phyloP scores from a whole-genome alignment of 495 filamentous ascomycete species.

The Neurospora sp. region DNA sequence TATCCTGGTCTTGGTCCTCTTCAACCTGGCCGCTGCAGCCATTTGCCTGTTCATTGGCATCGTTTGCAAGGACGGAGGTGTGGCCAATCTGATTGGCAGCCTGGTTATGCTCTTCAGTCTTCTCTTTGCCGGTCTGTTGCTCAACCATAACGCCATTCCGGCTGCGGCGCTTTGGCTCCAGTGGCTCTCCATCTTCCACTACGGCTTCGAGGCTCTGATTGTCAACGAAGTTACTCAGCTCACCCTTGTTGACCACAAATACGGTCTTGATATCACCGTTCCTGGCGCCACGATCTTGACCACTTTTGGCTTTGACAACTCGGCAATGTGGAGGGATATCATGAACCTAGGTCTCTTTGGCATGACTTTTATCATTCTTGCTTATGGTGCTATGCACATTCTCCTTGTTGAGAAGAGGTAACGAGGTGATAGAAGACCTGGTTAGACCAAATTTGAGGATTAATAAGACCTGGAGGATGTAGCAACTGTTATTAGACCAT shows the following conservation, averaged over 20 bases:
- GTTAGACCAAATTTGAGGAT: not conserved
- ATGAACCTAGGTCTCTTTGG: constrained; percentile 74
- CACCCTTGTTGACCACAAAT: constrained; percentile 83
- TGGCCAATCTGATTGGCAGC: constrained; percentile 90
- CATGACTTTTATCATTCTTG: constrained; percentile 73
- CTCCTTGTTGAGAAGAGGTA: constrained; percentile 85
- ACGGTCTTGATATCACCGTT: constrained; percentile 90
- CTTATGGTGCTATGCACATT: constrained; percentile 88
- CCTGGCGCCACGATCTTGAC: constrained; percentile 90
- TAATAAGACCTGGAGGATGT: not conserved
- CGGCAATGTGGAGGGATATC: constrained; percentile 77
- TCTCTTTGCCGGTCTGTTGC: constrained; percentile 81
- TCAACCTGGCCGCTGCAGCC: constrained; percentile 86
- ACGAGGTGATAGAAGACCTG: not conserved
- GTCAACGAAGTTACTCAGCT: constrained; percentile 96
- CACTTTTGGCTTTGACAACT: constrained; percentile 81
- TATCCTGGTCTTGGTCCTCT: constrained; percentile 82
- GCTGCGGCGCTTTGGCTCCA: constrained; percentile 78
- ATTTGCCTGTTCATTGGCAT: constrained; percentile 97
- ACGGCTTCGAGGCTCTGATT: constrained; percentile 90
- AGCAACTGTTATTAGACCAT: not conserved
- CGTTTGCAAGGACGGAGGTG: constrained; percentile 79
- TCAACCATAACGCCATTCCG: constrained; percentile 92
- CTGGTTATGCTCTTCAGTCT: constrained; percentile 97
- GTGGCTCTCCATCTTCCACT: constrained; percentile 97